phyloP scores from a whole-genome alignment of 768 basidiomycete genomes.

The Pleurotus salmoneostramineus region DNA sequence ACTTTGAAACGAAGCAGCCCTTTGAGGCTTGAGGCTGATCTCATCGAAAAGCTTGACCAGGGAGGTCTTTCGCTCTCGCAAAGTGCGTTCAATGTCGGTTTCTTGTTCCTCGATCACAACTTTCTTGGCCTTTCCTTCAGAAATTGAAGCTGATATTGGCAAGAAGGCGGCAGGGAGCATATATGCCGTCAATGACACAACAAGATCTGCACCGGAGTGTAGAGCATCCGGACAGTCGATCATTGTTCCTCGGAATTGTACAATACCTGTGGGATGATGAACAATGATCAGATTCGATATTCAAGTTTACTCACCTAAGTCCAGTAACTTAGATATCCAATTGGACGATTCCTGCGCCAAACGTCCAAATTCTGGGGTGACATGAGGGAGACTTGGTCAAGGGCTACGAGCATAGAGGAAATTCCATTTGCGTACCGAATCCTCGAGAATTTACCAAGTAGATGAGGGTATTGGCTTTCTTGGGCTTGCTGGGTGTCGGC shows the following conservation, averaged over 20 bases:
- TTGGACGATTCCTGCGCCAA: slow-evolving; percentile 64
- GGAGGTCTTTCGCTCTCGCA: slow-evolving; percentile 77
- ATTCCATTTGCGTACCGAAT: slow-evolving; percentile 44
- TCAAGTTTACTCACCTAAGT: slow-evolving; percentile 46
- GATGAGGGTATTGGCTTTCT: slow-evolving; percentile 60
- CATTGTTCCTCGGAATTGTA: slow-evolving; percentile 64
- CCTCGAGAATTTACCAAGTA: slow-evolving; percentile 61
- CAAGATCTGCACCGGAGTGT: slow-evolving; percentile 71
- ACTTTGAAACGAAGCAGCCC: not conserved
- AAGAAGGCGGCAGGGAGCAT: slow-evolving; percentile 68
- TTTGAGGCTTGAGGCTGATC: slow-evolving; percentile 64
- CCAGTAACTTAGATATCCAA: slow-evolving; percentile 75
- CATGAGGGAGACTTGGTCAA: not conserved
- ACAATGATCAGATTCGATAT: not conserved
- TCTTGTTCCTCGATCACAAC: slow-evolving; percentile 70
- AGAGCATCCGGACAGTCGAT: slow-evolving; percentile 74
- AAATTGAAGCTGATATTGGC: slow-evolving; percentile 26
- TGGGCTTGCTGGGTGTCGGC: slow-evolving; percentile 45
- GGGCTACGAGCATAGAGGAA: too few relatives aligned
- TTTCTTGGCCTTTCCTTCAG: slow-evolving; percentile 26
- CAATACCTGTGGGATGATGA: slow-evolving; percentile 38
- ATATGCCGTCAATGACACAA: slow-evolving; percentile 73
- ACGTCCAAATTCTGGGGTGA: slow-evolving; percentile 65
- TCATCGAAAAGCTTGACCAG: slow-evolving; percentile 71
- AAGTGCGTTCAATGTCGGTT: slow-evolving; percentile 70